Evolutionary conservation across 768 basidiomycete genomes (phyloP), one percentile per base, ranked within the genome.

Genomic region (Termitomyces sp.): DNA sequence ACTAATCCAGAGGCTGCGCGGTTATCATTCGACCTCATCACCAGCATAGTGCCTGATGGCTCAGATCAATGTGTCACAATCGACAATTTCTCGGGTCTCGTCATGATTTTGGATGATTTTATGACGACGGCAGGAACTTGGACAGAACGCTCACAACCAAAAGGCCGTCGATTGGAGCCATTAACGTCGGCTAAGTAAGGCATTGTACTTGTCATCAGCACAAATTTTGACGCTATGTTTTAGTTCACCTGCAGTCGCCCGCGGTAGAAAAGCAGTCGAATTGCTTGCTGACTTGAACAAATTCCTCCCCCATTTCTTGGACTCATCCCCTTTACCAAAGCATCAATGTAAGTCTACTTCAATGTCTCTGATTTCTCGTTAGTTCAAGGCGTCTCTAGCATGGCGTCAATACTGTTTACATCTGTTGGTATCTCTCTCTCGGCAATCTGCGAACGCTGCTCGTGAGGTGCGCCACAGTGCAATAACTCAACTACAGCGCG

Each of bases 1-100:
- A 79, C 87, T 13, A 90, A 97, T 68, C 84, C 92, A 10, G 92
- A 93, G 71, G 95, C 95, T 5, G 87, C 93, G 28, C 87, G 91
- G 40, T 75, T 87, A 54, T 89, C 96, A 2, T 91, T 98, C 68
- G 86, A 86, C 20, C 80, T 97, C 20, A 76, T 96, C n/a, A 72
- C 80, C 18, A 75, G 74, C 44, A 77, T 98, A n/a, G 79, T 82
- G 14, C 71, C 80, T 0, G 87, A 89, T 55, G 84, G 83, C n/a
- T 71, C 81, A 12, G 77, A 79, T 36, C 83, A 85, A 57, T 73
- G 76, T 12, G 78, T 97, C 48, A 84, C 85, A 0, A 70, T 77
- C 2, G 96, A 98, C 66, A 98, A 94, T 68, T 89, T 91, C 70
- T 70, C 74, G 2, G 93, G 91, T 3, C 78, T 98, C 26, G 76